Percentiles rank a stretch among this genome's conserved stretches.
Evolutionary conservation across 2,329 filamentous ascomycete species (phyloP).

Genomic region (Fusarium fujikuroi): DNA sequence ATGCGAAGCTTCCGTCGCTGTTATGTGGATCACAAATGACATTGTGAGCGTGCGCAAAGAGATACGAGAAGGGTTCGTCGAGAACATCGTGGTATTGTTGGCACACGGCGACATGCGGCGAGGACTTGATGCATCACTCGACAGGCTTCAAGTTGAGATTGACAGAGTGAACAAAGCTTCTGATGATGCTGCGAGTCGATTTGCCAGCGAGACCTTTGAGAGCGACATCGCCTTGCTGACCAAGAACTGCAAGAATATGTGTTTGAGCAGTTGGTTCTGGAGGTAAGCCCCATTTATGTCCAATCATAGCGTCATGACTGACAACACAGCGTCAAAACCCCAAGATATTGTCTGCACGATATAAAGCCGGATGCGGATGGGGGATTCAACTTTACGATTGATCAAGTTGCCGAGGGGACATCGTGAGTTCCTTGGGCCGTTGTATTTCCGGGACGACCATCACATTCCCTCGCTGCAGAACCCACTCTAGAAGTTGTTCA

Average conservation of each 20-base stretch:
- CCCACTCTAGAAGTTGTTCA: neutral
- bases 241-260: neutral
- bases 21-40: neutral
- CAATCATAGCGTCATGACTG: rapidly evolving
- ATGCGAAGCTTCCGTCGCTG: neutral
- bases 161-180: neutral
- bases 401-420: neutral
- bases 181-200: neutral
- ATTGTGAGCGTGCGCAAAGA: neutral
- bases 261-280: neutral
- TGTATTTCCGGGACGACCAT: neutral
- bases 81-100: neutral
- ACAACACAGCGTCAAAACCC: neutral
- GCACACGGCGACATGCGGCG: neutral
- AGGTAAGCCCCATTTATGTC: neutral
- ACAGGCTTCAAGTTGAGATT: neutral
- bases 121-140: neutral
- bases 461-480: neutral
- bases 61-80: neutral
- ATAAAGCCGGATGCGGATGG: neutral
- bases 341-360: neutral
- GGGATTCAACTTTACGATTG: neutral
- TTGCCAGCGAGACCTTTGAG: neutral
- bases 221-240: neutral
- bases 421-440: neutral